Evolutionary conservation across 1,139 yeast species (phyloP).

Genomic region (Protomyces pachydermus): DNA sequence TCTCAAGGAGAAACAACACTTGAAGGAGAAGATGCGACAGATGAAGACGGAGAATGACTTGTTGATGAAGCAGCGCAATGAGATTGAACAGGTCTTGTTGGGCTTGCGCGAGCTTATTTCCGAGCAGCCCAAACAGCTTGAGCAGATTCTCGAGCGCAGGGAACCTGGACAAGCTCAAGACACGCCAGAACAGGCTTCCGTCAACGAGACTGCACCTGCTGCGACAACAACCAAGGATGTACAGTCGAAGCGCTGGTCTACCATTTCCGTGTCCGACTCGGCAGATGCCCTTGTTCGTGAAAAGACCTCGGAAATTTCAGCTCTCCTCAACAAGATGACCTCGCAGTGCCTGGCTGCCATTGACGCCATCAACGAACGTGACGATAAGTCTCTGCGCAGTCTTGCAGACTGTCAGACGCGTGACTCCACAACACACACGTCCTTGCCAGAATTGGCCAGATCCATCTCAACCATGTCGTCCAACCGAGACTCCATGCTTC

Average conservation of each 20-base stretch:
- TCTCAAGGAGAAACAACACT: constrained; percentile 6
- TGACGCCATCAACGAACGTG: constrained; percentile 13
- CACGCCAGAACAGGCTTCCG: neutral
- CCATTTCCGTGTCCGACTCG: constrained; percentile 2
- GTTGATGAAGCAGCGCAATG: constrained; percentile 18
- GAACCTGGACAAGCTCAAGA: neutral
- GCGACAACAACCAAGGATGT: neutral
- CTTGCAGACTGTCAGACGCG: neutral
- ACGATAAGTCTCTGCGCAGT: constrained; percentile 6
- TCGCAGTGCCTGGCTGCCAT: constrained; percentile 20
- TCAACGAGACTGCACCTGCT: neutral
- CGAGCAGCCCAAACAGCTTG: constrained; percentile 17
- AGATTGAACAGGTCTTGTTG: constrained; percentile 11
- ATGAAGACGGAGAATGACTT: constrained; percentile 11
- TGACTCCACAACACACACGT: neutral
- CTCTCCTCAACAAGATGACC: constrained; percentile 20
- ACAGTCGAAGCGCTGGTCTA: neutral
- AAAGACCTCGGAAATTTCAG: constrained; percentile 9
- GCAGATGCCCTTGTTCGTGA: constrained; percentile 23
- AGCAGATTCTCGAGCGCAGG: neutral
- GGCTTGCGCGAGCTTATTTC: constrained; percentile 15
- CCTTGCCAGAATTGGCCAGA: neutral
- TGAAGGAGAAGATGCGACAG: constrained; percentile 16
- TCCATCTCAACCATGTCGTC: neutral
- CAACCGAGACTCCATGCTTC: neutral